Conservation (phyloP, 2,329 filamentous ascomycete genomes). For the Leptosphaerulina australis region DNA sequence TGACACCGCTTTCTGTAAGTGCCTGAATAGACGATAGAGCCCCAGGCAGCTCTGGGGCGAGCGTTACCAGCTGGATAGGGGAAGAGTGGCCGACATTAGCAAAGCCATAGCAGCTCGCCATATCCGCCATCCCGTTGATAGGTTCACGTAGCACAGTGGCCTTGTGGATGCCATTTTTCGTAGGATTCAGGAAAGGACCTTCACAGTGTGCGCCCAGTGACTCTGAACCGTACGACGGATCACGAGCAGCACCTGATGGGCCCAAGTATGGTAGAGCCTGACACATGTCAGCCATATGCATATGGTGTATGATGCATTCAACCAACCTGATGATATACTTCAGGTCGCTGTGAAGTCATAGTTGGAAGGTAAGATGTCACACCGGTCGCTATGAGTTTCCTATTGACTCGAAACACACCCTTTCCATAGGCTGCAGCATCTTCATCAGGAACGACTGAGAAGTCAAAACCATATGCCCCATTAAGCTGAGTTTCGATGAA, state of each 20-base stretch:
- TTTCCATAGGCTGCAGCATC: constrained; percentile 67
- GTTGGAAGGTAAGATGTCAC: constrained; percentile 90
- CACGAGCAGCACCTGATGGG: constrained; percentile 67
- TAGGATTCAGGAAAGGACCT: constrained; percentile 82
- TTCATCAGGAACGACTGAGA: constrained; percentile 75
- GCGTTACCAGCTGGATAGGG: constrained; percentile 78
- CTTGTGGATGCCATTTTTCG: constrained; percentile 87
- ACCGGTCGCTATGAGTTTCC: constrained; percentile 73
- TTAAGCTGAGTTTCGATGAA: constrained; percentile 93
- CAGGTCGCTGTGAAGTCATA: constrained; percentile 77
- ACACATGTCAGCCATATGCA: constrained; percentile 2
- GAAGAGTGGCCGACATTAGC: constrained; percentile 63
- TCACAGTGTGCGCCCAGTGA: constrained; percentile 90
- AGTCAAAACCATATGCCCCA: constrained; percentile 91
- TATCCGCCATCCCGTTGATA: constrained; percentile 65
- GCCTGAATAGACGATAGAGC: constrained; percentile 72
- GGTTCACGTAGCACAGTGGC: constrained; percentile 70
- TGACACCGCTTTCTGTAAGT: constrained; percentile 68
- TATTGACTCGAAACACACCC: constrained; percentile 74
- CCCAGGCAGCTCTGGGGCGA: constrained; percentile 78
- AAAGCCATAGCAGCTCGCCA: constrained; percentile 74
- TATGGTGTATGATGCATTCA: background rate
- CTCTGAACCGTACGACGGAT: constrained; percentile 74
- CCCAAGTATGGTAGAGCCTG: constrained; percentile 76
- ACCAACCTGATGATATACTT: constrained; percentile 76